Percentiles rank a stretch among this genome's conserved stretches.
Conservation (phyloP, 2,329 filamentous ascomycete species). For the Ceratocystis destructans region DNA sequence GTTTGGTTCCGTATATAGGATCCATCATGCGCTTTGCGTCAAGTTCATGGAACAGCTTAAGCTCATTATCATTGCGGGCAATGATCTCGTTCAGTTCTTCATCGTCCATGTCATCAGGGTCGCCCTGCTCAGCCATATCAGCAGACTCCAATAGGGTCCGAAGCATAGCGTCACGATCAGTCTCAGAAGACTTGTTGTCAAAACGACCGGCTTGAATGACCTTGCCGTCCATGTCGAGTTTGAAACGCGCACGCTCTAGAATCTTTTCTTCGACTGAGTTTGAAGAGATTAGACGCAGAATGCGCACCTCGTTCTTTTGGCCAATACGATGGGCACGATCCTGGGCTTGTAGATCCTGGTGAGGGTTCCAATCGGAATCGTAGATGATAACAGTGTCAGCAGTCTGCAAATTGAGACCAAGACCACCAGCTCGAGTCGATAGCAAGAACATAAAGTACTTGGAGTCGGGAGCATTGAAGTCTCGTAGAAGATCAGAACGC, state of each 20-base stretch:
- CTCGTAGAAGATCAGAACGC: slow-evolving; percentile 73
- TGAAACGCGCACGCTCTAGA: slow-evolving; percentile 88
- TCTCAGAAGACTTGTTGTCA: slow-evolving; percentile 97
- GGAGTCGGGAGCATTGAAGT: slow-evolving; percentile 82
- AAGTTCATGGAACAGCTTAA: slow-evolving; percentile 64
- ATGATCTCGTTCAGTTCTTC: slow-evolving; percentile 93
- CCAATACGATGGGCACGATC: slow-evolving; percentile 99
- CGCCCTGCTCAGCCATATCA: slow-evolving; percentile 51
- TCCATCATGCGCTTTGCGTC: slow-evolving; percentile 59
- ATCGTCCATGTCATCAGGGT: slow-evolving; percentile 96
- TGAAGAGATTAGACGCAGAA: slow-evolving; percentile 85
- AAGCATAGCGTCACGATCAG: slow-evolving; percentile 92
- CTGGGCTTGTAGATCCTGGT: slow-evolving; percentile 96
- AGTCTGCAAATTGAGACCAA: slow-evolving; percentile 92
- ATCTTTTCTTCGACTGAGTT: slow-evolving; percentile 99
- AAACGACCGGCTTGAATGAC: slow-evolving; percentile 99
- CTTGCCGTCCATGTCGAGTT: slow-evolving; percentile 98
- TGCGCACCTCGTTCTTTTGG: slow-evolving; percentile 98
- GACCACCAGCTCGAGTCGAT: slow-evolving; percentile 95
- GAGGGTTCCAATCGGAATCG: slow-evolving; percentile 98
- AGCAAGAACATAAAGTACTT: slow-evolving; percentile 96
- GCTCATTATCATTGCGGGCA: slow-evolving; percentile 71
- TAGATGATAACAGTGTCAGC: slow-evolving; percentile 99
- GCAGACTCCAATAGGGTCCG: slow-evolving; percentile 82
- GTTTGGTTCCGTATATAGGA: slow-evolving; percentile 54